These are phyloP conservation scores for Pistacia vera DNA, from an alignment of 345 rosid genomes.

Conservation along the genomic window DNA sequence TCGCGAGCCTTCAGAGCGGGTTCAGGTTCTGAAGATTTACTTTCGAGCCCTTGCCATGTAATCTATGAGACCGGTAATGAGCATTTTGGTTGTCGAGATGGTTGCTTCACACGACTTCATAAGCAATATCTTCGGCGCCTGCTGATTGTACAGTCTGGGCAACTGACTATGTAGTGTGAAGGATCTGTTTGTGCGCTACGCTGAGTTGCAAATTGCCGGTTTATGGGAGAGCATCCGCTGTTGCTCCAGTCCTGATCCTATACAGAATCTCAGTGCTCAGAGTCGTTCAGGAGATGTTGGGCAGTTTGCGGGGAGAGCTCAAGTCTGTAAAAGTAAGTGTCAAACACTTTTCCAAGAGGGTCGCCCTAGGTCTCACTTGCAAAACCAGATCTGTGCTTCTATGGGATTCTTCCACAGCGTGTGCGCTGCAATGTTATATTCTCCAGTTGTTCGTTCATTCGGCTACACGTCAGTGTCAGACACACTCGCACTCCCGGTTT, in stretches of 20 bases:
- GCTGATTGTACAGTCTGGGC: too few species aligned
- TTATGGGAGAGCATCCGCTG: constrained; percentile 75
- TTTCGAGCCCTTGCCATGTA: too few species aligned
- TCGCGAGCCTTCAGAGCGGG: too few species aligned
- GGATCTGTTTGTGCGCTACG: too few species aligned
- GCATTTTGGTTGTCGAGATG: too few species aligned
- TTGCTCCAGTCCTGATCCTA: constrained; percentile 75
- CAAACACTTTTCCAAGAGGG: constrained; percentile 84
- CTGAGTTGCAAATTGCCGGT: constrained; percentile 78
- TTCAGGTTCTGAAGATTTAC: constrained; percentile 75
- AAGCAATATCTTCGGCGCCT: too few species aligned
- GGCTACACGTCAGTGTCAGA: constrained; percentile 73
- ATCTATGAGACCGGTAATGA: too few species aligned
- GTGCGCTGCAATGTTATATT: constrained; percentile 83
- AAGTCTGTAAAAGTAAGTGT: constrained; percentile 77
- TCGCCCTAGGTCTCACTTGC: constrained; percentile 86
- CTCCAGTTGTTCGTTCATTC: constrained; percentile 93
- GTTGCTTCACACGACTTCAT: too few species aligned
- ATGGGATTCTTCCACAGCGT: constrained; percentile 77
- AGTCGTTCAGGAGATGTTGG: constrained; percentile 74
- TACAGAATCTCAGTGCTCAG: constrained; percentile 63
- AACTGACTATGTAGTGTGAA: too few species aligned
- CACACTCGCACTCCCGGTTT: too few species aligned
- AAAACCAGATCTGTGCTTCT: constrained; percentile 89
- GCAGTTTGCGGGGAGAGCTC: constrained; percentile 83